Base-by-base conservation (phyloP, 2,329 filamentous ascomycete species). In the Penicillium sp. region DNA sequence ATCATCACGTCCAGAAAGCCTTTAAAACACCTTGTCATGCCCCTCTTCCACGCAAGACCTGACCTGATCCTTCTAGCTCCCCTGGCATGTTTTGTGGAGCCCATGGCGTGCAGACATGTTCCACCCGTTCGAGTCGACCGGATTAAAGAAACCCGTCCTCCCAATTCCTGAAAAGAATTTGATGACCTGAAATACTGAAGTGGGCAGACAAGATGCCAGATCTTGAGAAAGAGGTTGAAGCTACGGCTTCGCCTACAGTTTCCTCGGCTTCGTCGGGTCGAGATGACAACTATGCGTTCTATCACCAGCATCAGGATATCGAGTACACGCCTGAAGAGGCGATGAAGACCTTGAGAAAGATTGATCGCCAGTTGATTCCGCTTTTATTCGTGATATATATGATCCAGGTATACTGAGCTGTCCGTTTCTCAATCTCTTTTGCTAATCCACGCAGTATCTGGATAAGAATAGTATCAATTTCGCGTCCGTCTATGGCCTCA, bases 351-450 rank as follows among this genome's bases (percentile, higher is more conserved):
- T 52, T 85, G 33, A 71, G 76, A 24, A 84, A 84, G 63, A 84
- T 85, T 55, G 83, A 85, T 62, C 69, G 69, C 50, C 71, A 70
- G 6, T 67, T 85, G 18, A 78, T 85, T 12, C 81, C 82, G 1
- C 65, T 85, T 6, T 67, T 85, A 6, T 83, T 84, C 53, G 58
- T 80, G 26, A 83, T 80, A 0, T 85, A 85, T 62, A 79, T 80
- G 69, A 65, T 85, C 54, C 81, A 84, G 64, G 84, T 84, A 54
- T 79, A 47, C 3, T 24, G 16, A 26, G 6, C 29, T 16, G 26
- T 6, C 21, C 28, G 1, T 24, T 6, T 24, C 16, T 31, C 2
- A n/a, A 47, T 13, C 28, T 16, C 7, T 16, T 16, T 28, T 39
- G 10, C 31, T 59, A 13, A 59, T 31, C 13, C 13, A 12, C 21